Conservation (phyloP, 805 yeast genomes). For the Metschnikowia santaceciliae region DNA sequence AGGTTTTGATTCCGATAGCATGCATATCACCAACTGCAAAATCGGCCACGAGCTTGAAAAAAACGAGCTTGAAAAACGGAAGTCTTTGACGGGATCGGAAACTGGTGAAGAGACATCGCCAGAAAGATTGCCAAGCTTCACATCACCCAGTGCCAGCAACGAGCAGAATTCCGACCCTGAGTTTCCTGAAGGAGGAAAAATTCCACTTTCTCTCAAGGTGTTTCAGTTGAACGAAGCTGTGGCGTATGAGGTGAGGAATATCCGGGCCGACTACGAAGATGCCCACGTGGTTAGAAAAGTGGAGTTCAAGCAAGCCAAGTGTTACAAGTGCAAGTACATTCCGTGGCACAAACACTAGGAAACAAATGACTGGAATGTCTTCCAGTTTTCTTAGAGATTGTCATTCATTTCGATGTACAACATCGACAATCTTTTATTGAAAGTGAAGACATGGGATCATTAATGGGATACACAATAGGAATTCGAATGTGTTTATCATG, state of each 20-base stretch:
- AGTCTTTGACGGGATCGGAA: neutral
- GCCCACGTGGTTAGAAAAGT: conserved; percentile 9
- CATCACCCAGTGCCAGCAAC: neutral
- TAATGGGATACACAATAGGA: no score
- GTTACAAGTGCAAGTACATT: conserved; percentile 15
- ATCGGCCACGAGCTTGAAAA: neutral
- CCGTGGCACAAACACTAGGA: conserved; percentile 15
- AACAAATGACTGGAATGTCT: neutral
- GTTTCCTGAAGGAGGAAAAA: neutral
- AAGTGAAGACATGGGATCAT: no score
- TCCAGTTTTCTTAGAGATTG: neutral
- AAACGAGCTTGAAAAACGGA: neutral
- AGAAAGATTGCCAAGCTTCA: neutral
- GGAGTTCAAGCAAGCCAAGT: conserved; percentile 9
- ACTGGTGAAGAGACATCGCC: neutral
- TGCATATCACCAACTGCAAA: conserved; percentile 2
- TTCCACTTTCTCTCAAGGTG: conserved; percentile 9
- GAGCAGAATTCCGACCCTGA: neutral
- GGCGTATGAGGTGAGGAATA: conserved; percentile 13
- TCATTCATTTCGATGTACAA: neutral
- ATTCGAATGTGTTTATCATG: neutral
- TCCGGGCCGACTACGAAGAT: conserved; percentile 12
- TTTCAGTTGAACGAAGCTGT: conserved; percentile 14
- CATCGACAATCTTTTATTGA: neutral
- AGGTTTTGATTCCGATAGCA: neutral